phyloP scores from a whole-genome alignment of 2,329 filamentous ascomycete genomes.

The Penicillium sp. region DNA sequence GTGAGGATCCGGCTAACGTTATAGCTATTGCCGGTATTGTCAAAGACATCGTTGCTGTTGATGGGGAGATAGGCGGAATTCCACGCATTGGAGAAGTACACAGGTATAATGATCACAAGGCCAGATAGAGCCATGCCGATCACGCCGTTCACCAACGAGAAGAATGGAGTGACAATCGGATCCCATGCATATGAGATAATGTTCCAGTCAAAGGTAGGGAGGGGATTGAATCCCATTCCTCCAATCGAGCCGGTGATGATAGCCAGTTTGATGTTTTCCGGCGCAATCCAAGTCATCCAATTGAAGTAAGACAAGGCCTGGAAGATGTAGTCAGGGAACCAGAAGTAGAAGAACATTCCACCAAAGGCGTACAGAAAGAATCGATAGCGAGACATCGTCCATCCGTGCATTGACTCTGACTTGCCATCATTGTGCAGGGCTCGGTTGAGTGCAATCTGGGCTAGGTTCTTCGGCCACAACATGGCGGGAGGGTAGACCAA shows the following conservation, averaged over 20 bases:
- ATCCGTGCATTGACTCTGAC: conserved; percentile 2
- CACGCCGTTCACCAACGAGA: conserved; percentile 40
- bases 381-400: conserved; percentile 16
- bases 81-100: conserved; percentile 13
- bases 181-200: conserved; percentile 32
- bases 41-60: conserved; percentile 13
- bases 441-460: conserved; percentile 12
- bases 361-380: conserved; percentile 49
- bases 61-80: conserved; percentile 13
- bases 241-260: conserved; percentile 40
- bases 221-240: conserved; percentile 46
- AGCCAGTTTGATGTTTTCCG: conserved; percentile 42
- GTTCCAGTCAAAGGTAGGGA: conserved; percentile 50
- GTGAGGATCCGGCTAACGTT: conserved; percentile 36
- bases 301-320: conserved; percentile 49
- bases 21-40: conserved; percentile 9
- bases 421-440: conserved; percentile 11
- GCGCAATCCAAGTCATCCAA: conserved; percentile 57
- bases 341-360: conserved; percentile 55
- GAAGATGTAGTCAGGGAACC: conserved; percentile 54
- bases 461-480: conserved; percentile 18
- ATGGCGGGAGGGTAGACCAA: conserved; percentile 40
- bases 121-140: conserved; percentile 32
- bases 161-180: conserved; percentile 46
- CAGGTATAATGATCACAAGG: conserved; percentile 17